A percentile compares a stretch with the other conserved stretches of the same genome.
Conservation (phyloP, 1,284 basidiomycete genomes). For the Tylopilus sp. region DNA sequence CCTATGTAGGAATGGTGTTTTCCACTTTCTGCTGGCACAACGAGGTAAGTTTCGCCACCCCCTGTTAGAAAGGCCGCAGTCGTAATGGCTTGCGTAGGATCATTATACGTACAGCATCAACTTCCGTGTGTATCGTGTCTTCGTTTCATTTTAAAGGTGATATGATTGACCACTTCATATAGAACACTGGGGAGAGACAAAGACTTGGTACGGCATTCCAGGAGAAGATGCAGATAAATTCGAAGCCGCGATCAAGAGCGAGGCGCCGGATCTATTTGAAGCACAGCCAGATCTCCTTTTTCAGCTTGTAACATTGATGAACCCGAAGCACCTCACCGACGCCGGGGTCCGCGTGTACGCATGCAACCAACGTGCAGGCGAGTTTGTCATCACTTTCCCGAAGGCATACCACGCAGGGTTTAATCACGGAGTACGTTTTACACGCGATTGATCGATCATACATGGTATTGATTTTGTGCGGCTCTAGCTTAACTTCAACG, state of each 20-base stretch:
- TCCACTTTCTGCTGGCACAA: constrained; percentile 99
- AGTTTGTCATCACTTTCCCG: constrained; percentile 97
- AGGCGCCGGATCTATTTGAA: constrained; percentile 98
- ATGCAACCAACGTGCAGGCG: constrained; percentile 95
- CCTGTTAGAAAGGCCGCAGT: constrained; percentile 20
- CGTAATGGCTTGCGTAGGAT: constrained; percentile 54
- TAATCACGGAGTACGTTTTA: constrained; percentile 85
- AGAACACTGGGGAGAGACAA: constrained; percentile 99
- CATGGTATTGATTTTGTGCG: constrained; percentile 25
- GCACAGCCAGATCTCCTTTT: constrained; percentile 96
- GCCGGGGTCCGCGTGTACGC: constrained; percentile 94
- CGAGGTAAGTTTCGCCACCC: constrained; percentile 58
- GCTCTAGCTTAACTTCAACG: constrained; percentile 91
- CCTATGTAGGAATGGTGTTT: constrained; percentile 99
- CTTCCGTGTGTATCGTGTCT: constrained; percentile 66
- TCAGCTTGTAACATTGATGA: constrained; percentile 98
- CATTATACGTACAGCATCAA: constrained; percentile 98
- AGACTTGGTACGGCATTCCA: constrained; percentile 99
- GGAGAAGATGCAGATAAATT: constrained; percentile 94
- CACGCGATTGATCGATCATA: constrained; percentile 25
- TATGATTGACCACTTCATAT: constrained; percentile 25
- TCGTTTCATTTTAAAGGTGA: constrained; percentile 16
- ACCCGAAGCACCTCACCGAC: constrained; percentile 81
- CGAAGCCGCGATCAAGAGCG: constrained; percentile 91
- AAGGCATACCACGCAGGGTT: constrained; percentile 99